Evolutionary conservation across 2,329 filamentous ascomycete species (phyloP).

Genomic region (Cordyceps tenuipes): DNA sequence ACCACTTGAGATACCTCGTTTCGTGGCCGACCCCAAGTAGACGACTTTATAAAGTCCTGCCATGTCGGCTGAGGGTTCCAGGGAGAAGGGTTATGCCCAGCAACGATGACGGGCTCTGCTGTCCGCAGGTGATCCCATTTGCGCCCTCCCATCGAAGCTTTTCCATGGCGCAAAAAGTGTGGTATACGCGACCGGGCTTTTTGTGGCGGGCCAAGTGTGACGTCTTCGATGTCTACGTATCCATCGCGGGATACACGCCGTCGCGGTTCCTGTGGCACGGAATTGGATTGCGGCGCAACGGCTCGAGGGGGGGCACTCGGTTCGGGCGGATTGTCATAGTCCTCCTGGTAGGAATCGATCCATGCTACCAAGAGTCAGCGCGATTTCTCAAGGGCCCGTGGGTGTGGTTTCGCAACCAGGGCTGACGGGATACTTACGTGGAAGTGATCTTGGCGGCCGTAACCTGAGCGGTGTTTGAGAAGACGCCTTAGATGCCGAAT

Average conservation of each 20-base stretch:
- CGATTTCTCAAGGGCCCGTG: conserved; percentile 15
- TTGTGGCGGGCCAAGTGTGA: conserved; percentile 26
- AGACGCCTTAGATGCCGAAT: conserved; percentile 13
- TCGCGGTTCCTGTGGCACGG: conserved; percentile 29
- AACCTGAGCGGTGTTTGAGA: conserved; percentile 16
- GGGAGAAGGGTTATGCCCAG: conserved; percentile 34
- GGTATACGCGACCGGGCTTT: conserved; percentile 31
- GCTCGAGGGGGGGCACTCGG: conserved; percentile 32
- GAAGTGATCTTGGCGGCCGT: conserved; percentile 22
- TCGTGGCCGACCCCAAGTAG: conserved; percentile 39
- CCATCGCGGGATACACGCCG: conserved; percentile 41
- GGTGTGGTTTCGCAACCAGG: neutral
- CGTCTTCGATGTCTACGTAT: conserved; percentile 35
- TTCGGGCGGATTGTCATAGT: conserved; percentile 33
- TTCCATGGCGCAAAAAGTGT: conserved; percentile 39
- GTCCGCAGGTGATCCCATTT: conserved; percentile 54
- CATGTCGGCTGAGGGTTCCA: conserved; percentile 38
- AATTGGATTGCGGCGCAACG: conserved; percentile 34
- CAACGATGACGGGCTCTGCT: conserved; percentile 50
- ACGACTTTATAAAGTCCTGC: conserved; percentile 46
- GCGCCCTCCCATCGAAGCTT: conserved; percentile 37
- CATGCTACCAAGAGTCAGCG: conserved; percentile 30
- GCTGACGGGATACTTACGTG: conserved; percentile 17
- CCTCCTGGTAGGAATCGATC: conserved; percentile 40
- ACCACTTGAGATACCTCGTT: conserved; percentile 42